Base-by-base conservation (phyloP, 2,329 filamentous ascomycete genomes). In the Cladosporium sp. region DNA sequence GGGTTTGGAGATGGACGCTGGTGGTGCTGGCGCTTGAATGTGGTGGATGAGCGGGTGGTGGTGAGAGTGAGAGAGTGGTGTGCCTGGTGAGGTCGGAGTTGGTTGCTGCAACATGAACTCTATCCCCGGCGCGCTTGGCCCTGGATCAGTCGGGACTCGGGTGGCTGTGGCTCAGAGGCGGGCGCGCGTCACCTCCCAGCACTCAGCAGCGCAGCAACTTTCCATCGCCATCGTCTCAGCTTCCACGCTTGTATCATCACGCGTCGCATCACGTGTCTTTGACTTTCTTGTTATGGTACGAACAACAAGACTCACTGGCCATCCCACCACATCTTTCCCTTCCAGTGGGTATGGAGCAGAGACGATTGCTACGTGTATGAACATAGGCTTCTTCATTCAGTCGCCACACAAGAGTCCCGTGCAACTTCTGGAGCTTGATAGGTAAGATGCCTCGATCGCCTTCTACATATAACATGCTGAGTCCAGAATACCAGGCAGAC, bases 31-130 rank as follows among this genome's bases (percentile, higher is more conserved):
- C 33, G 33, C 37, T 21, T 37, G 53, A 31, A 37, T 31, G 26
- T 31, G 26, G 50, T 53, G 50, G 50, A 10, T 31, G 23, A 29
- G 23, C 14, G 21, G 11, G 12, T 53, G 14, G 26, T 53, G 5
- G 26, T 31, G 50, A 28, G 46, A 3, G 21, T 23, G 46, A 11
- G 28, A 53, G 50, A 31, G 50, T 31, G 50, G 18, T 29, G 23
- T 50, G 46, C 23, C 21, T 28, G 49, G 50, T 53, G 50, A 53
- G 18, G 50, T 53, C 7, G 50, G 50, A 53, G 50, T 28, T 53
- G 50, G 50, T 53, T 53, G 50, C 50, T 53, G 50, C n/a, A 29
- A 29, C 50, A 29, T 53, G 50, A 53, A 53, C 50, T 53, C 50
- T 53, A 28, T 53, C 49, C 49, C 49, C 49, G n/a, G 50, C 28